Conservation (phyloP, 805 yeast species). For the Trichomonascus vanleenenianus region DNA sequence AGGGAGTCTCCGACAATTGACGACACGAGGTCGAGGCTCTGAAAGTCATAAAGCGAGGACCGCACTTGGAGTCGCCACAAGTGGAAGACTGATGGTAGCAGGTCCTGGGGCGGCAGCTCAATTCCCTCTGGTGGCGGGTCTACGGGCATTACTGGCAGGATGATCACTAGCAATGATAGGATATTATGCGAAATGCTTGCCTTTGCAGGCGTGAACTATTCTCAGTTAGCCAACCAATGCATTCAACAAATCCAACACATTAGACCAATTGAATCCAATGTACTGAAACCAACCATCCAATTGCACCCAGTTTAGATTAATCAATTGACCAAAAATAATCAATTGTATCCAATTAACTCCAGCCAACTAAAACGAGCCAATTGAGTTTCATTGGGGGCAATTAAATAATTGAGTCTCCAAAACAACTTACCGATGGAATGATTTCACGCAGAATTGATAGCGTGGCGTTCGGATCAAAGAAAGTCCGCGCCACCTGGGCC, state of each 20-base stretch:
- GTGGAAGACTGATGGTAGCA: slow-evolving; percentile 60
- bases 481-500: slow-evolving; percentile 20
- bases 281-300: too few relatives aligned
- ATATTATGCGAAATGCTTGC: slow-evolving; percentile 20
- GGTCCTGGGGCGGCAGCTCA: slow-evolving; percentile 36
- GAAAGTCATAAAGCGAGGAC: slow-evolving; percentile 49
- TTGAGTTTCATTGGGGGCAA: too few relatives aligned
- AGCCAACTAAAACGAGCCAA: too few relatives aligned
- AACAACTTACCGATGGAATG: slow-evolving; percentile 20
- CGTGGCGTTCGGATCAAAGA: slow-evolving; percentile 17
- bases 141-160: slow-evolving; percentile 17
- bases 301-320: too few relatives aligned
- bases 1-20: slow-evolving; percentile 38
- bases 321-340: too few relatives aligned
- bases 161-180: slow-evolving; percentile 13
- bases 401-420: too few relatives aligned
- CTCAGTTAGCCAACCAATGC: too few relatives aligned
- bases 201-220: slow-evolving; percentile 11
- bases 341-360: too few relatives aligned
- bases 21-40: slow-evolving; percentile 58
- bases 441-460: slow-evolving; percentile 20
- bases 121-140: slow-evolving; percentile 4
- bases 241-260: too few relatives aligned
- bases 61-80: slow-evolving; percentile 56
- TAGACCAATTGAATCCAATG: too few relatives aligned